Percentiles rank a stretch among this genome's conserved stretches.
Evolutionary conservation across 1,139 yeast species (phyloP).

Genomic region (Kodamaea fungicola): DNA sequence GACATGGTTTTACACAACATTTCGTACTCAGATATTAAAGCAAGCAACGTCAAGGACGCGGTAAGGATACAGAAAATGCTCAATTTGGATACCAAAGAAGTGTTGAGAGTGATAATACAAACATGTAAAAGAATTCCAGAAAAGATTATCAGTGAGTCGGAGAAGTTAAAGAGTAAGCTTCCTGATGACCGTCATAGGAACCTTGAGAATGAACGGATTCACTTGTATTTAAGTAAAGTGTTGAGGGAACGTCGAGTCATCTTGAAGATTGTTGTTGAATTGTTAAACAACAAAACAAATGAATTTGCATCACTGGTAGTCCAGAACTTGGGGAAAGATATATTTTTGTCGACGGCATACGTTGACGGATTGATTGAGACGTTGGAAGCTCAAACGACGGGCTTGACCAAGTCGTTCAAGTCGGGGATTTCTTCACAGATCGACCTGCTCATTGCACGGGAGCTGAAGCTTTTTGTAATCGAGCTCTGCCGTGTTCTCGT

Average conservation of each 20-base stretch:
- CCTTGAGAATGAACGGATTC: constrained; percentile 27
- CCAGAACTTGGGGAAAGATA: constrained; percentile 38
- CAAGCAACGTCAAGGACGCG: constrained; percentile 35
- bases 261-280: constrained; percentile 34
- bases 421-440: constrained; percentile 18
- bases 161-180: constrained; percentile 29
- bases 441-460: constrained; percentile 27
- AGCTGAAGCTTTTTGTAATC: constrained; percentile 33
- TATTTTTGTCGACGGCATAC: constrained; percentile 29
- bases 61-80: constrained; percentile 33
- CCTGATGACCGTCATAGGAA: constrained; percentile 34
- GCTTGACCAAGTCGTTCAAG: constrained; percentile 7
- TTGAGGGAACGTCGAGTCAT: constrained; percentile 47
- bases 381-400: constrained; percentile 11
- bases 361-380: constrained; percentile 21
- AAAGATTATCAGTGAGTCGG: constrained; percentile 16
- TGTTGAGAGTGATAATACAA: constrained; percentile 44
- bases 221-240: constrained; percentile 31
- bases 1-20: constrained; percentile 41
- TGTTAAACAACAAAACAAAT: constrained; percentile 36
- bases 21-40: constrained; percentile 33
- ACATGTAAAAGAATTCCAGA: constrained; percentile 37
- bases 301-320: constrained; percentile 25
- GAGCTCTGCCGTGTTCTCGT: constrained; percentile 45
- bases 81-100: constrained; percentile 37